A percentile compares a stretch with the other conserved stretches of the same genome.
Evolutionary conservation across 176 grass and related monocot species (phyloP).

Genomic region (Eremochloa ophiuroides): DNA sequence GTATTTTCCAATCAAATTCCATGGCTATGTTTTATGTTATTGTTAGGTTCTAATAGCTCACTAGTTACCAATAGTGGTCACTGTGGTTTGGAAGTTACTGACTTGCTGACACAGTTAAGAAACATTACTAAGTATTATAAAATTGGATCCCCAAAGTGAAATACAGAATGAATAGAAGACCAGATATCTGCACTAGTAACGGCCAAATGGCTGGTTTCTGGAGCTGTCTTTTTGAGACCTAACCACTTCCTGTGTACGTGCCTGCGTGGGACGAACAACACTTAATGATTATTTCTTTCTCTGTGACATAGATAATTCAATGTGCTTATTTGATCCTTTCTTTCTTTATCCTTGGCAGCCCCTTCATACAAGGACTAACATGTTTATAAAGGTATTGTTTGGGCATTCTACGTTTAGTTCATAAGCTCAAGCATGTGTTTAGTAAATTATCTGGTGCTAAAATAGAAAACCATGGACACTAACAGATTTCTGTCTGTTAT

Average conservation of each 20-base stretch:
- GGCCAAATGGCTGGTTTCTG: background rate
- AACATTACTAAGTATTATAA: too few relatives aligned
- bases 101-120: too few relatives aligned
- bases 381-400: slow-evolving; percentile 73
- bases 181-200: background rate
- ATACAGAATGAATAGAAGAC: background rate
- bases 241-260: background rate
- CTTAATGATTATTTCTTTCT: background rate
- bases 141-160: too few relatives aligned
- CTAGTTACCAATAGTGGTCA: background rate
- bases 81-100: too few relatives aligned
- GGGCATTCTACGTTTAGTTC: background rate
- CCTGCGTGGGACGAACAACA: background rate
- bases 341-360: slow-evolving; percentile 53
- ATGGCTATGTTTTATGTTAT: background rate
- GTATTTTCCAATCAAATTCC: background rate
- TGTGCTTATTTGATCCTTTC: slow-evolving; percentile 10
- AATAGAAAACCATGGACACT: background rate
- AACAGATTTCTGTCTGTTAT: background rate
- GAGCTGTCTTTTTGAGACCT: background rate
- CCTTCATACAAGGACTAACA: slow-evolving; percentile 72
- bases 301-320: background rate
- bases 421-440: slow-evolving; percentile 12
- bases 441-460: slow-evolving; percentile 1
- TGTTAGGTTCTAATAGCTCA: background rate